Percentiles rank a stretch among this genome's conserved stretches.
Evolutionary conservation across 768 basidiomycete species (phyloP).

Genomic region (Boletellus emodensis): DNA sequence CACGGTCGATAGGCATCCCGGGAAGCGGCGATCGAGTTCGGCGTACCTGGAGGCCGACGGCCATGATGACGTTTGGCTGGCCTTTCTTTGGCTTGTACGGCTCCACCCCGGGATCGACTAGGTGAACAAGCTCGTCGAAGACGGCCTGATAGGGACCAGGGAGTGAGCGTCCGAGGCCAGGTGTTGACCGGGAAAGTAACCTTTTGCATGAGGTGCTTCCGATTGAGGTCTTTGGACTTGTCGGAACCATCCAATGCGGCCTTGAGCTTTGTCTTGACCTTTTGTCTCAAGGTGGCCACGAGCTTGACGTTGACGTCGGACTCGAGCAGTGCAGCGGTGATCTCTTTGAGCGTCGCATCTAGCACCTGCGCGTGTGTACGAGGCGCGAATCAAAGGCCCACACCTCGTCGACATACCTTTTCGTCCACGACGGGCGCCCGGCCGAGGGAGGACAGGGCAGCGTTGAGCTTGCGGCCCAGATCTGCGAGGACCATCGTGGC

Average conservation of each 20-base stretch:
- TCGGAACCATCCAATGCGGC: conserved; percentile 69
- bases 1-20: conserved; percentile 1
- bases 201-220: conserved; percentile 90
- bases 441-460: conserved; percentile 86
- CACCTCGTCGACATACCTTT: conserved; percentile 49
- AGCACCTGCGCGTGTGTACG: conserved; percentile 59
- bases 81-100: conserved; percentile 97
- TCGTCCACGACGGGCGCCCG: conserved; percentile 87
- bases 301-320: conserved; percentile 98
- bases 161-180: conserved; percentile 8
- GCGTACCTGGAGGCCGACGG: conserved; percentile 87
- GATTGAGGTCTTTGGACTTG: conserved; percentile 74
- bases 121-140: conserved; percentile 90
- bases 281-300: conserved; percentile 79
- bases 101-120: conserved; percentile 94
- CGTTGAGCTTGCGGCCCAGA: conserved; percentile 89
- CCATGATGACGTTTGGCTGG: conserved; percentile 93
- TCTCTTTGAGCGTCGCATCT: conserved; percentile 91
- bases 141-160: conserved; percentile 58
- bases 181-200: conserved; percentile 35
- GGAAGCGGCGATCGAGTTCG: not conserved
- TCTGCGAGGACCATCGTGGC: conserved; percentile 89
- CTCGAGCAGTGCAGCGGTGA: conserved; percentile 89
- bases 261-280: conserved; percentile 89
- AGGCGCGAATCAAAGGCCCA: not conserved